A percentile compares a stretch with the other conserved stretches of the same genome.
Conservation (phyloP, 1,139 yeast genomes). For the Yamadazyma jaroonii region DNA sequence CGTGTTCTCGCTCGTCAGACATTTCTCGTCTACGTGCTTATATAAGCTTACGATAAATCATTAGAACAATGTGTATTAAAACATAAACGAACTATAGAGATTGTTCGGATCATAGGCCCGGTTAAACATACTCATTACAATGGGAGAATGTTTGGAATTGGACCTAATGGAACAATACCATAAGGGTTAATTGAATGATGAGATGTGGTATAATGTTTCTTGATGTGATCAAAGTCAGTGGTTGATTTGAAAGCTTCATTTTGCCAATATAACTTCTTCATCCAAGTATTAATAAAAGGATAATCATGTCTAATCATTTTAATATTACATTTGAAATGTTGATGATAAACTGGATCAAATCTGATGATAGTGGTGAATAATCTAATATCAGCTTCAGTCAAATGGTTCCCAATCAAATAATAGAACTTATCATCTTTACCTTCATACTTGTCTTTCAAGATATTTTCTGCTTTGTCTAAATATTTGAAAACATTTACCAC, state of each 20-base stretch:
- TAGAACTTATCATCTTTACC: constrained; percentile 22
- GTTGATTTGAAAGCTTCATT: constrained; percentile 72
- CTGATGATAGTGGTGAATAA: constrained; percentile 74
- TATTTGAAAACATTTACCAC: constrained; percentile 64
- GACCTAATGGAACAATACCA: constrained; percentile 87
- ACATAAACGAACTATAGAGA: no score
- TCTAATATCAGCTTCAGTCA: constrained; percentile 91
- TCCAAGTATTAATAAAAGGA: constrained; percentile 78
- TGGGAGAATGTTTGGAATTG: constrained; percentile 63
- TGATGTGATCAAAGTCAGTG: constrained; percentile 86
- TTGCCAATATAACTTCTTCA: constrained; percentile 84
- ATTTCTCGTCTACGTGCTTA: constrained; percentile 2
- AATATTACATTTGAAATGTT: constrained; percentile 91
- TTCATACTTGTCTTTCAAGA: constrained; percentile 31
- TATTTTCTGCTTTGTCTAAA: constrained; percentile 71
- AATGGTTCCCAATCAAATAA: constrained; percentile 59
- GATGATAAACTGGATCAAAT: constrained; percentile 89
- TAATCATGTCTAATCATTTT: constrained; percentile 78
- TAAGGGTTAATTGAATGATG: constrained; percentile 79
- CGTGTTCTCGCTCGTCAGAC: constrained; percentile 7
- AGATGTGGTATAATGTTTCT: constrained; percentile 81
- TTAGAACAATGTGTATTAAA: no score
- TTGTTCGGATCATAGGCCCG: no score
- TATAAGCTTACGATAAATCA: no score
- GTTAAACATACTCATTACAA: background rate